Evolutionary conservation across 1,284 basidiomycete genomes (phyloP), one percentile per base, ranked within the genome.

Genomic region (Gomphus sp.): DNA sequence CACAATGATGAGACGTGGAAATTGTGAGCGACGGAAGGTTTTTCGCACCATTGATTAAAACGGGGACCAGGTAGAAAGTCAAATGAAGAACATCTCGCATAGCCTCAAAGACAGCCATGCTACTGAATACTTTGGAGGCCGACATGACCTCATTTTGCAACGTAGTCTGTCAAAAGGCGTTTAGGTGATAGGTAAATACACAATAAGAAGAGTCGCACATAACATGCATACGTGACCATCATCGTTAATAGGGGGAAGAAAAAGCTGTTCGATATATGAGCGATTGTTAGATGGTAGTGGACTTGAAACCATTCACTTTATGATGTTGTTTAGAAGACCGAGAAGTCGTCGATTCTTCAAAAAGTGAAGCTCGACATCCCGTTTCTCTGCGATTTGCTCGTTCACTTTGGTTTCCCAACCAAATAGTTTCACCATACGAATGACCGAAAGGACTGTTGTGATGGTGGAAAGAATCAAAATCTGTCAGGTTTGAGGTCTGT

Each of bases 391-490:
- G 31, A 77, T 68, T 25, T 72, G 66, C 34, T 71, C 64, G 58
- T 72, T 69, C 60, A 75, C 70, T 52, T 70, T 65, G n/a, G 66
- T 66, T 60, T 76, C 75, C 76, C 76, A 78, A 6, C 69, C 79
- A 61, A 80, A 81, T 68, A 80, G 74, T 69, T 80, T 80, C 67
- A 76, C 68, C 66, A 76, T 75, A 28, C 74, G 65, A 12, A 69
- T 47, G 1, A 66, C 58, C 31, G 58, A 68, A 63, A 69, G 62
- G n/a, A 56, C 66, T 69, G 41, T 43, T 4, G 47, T 33, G 18
- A 22, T 34, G 34, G 65, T 49, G 52, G n/a, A 33, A 18, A 9
- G 8, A 37, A 25, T 25, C 59, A 62, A 45, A 52, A 60, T 59
- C 22, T 28, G 12, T 28, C 56, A 52, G 34, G 60, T 56, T 31